These are phyloP conservation scores for Penicillium taxi DNA, from an alignment of 495 filamentous ascomycete genomes.

Conservation along the genomic window DNA sequence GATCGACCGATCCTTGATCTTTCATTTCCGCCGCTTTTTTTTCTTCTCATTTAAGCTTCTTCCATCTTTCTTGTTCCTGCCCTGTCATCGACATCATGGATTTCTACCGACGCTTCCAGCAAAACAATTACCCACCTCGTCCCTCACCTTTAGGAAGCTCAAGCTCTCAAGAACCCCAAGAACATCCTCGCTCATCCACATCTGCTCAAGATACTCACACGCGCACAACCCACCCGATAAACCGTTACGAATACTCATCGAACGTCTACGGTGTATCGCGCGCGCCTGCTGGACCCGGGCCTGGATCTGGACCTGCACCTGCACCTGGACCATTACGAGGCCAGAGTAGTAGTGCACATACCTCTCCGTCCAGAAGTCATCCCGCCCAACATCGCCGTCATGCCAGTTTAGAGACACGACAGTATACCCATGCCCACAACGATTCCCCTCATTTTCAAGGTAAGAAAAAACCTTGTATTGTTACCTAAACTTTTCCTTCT, in stretches of 20 bases:
- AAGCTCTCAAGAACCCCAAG: constrained; percentile 19
- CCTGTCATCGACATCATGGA: constrained; percentile 10
- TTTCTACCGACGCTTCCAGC: constrained; percentile 13
- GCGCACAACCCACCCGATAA: constrained; percentile 19
- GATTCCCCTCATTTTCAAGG: too few species aligned
- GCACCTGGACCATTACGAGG: constrained; percentile 10
- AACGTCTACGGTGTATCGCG: constrained; percentile 10
- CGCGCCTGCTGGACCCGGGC: background rate
- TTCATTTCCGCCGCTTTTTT: constrained; percentile 6
- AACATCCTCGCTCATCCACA: constrained; percentile 14
- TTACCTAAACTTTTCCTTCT: too few species aligned
- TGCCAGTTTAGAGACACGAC: constrained; percentile 18
- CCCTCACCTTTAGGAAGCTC: constrained; percentile 20
- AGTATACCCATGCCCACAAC: constrained; percentile 13
- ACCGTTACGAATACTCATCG: constrained; percentile 20
- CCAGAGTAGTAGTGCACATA: constrained; percentile 13
- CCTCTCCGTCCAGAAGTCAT: constrained; percentile 13
- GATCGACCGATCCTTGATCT: constrained; percentile 25
- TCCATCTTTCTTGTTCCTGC: constrained; percentile 5
- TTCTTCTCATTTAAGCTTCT: constrained; percentile 8
- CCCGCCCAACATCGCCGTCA: constrained; percentile 17
- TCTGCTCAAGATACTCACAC: constrained; percentile 19
- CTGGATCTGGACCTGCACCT: constrained; percentile 6
- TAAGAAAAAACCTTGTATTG: too few species aligned
- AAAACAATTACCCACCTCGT: constrained; percentile 17